These are phyloP conservation scores for Backusella liffmaniae DNA, from an alignment of 192 early-diverging fungal genomes.

Conservation along the genomic window DNA sequence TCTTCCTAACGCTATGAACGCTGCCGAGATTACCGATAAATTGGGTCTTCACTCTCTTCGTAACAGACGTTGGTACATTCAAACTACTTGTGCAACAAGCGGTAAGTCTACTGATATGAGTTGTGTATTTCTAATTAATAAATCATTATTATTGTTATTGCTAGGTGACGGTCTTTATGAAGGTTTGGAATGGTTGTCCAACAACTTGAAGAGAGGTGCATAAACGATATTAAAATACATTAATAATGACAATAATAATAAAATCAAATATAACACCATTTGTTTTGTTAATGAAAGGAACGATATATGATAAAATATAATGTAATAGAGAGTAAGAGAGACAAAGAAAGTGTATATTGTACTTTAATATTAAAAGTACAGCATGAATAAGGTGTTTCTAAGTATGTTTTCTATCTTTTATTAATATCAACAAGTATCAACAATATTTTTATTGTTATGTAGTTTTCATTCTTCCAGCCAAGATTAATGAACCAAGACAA, in stretches of 20 bases:
- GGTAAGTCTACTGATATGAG: conserved; percentile 33
- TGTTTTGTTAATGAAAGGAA: neutral
- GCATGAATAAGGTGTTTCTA: neutral
- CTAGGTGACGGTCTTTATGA: conserved; percentile 94
- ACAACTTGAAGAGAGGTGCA: conserved; percentile 49
- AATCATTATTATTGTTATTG: neutral
- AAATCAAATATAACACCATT: neutral
- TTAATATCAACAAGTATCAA: neutral
- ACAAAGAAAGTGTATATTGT: neutral
- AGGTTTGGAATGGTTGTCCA: conserved; percentile 92
- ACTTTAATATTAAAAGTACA: neutral
- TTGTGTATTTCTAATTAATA: neutral
- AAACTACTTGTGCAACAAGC: conserved; percentile 77
- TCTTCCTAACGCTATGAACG: conserved; percentile 93
- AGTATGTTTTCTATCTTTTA: neutral
- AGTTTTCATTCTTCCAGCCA: neutral
- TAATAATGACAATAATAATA: conserved; percentile 1
- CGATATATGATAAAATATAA: neutral
- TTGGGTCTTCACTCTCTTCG: conserved; percentile 81
- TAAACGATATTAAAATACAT: conserved; percentile 2
- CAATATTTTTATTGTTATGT: neutral
- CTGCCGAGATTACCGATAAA: conserved; percentile 90
- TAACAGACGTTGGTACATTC: conserved; percentile 89
- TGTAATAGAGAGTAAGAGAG: neutral
- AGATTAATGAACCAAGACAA: no score